Conservation (phyloP, 1,284 basidiomycete genomes). For the Moesziomyces parantarcticus region DNA sequence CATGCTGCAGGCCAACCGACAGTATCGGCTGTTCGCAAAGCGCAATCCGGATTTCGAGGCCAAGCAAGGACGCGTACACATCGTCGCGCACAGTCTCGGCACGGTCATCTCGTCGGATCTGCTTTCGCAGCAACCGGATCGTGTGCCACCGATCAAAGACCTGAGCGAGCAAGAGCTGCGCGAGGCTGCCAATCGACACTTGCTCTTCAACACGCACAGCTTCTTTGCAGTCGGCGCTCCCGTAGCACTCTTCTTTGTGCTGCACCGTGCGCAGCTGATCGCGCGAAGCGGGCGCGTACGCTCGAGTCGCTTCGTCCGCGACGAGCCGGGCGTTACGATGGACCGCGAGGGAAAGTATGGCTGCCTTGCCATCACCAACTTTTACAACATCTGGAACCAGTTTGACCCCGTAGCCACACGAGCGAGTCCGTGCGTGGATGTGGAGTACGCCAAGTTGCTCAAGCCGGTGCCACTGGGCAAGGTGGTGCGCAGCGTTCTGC, state of each 20-base stretch:
- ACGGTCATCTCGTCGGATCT: constrained; percentile 72
- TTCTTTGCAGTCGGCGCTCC: constrained; percentile 73
- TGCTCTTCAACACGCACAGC: constrained; percentile 69
- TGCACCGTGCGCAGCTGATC: constrained; percentile 72
- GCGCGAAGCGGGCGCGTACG: constrained; percentile 71
- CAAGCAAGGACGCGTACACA: constrained; percentile 69
- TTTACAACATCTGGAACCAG: constrained; percentile 72
- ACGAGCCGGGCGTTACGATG: constrained; percentile 60
- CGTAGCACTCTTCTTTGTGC: constrained; percentile 72
- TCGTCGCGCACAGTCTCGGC: constrained; percentile 71
- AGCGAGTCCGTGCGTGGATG: constrained; percentile 68
- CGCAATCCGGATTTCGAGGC: constrained; percentile 70
- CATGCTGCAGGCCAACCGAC: constrained; percentile 58
- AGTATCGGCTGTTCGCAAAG: constrained; percentile 72
- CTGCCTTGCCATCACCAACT: constrained; percentile 71
- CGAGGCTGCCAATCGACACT: constrained; percentile 20
- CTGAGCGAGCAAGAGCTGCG: constrained; percentile 17
- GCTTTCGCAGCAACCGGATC: constrained; percentile 72
- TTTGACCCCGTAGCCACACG: constrained; percentile 71
- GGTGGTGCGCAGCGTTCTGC: constrained; percentile 35
- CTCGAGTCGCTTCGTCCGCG: constrained; percentile 71
- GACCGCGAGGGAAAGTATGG: constrained; percentile 71
- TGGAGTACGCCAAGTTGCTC: constrained; percentile 54
- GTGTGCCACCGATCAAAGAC: constrained; percentile 61
- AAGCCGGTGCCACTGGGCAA: constrained; percentile 45